Conservation (phyloP, 371 early-diverging fungal genomes). For the Dichotomocladium elegans region DNA sequence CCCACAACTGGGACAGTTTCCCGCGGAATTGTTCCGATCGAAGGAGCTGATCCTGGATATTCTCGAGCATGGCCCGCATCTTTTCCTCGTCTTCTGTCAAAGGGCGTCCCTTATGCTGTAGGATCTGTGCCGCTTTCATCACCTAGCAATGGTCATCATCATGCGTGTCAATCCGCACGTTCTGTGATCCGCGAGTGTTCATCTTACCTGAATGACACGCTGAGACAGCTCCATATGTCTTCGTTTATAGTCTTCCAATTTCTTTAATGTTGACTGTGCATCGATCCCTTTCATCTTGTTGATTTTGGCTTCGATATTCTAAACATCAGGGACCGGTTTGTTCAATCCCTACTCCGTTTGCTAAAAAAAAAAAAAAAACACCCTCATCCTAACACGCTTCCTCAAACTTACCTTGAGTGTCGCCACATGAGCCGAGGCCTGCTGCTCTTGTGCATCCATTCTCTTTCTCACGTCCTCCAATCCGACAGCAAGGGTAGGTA, state of each 20-base stretch:
- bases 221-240: conserved; percentile 75
- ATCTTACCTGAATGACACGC: conserved; percentile 60
- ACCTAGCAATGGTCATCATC: too few relatives aligned
- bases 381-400: not conserved
- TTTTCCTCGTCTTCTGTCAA: conserved; percentile 82
- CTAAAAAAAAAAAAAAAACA: too few relatives aligned
- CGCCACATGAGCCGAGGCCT: conserved; percentile 35
- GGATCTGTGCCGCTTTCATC: conserved; percentile 76
- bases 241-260: conserved; percentile 67
- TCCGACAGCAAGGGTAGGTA: conserved; percentile 85
- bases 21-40: conserved; percentile 80
- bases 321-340: too few relatives aligned
- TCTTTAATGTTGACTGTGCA: conserved; percentile 56
- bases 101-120: conserved; percentile 77
- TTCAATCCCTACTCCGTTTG: not conserved
- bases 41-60: conserved; percentile 65
- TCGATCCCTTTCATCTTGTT: conserved; percentile 61
- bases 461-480: conserved; percentile 85
- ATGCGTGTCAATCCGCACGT: not conserved
- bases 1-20: conserved; percentile 78
- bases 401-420: conserved; percentile 34
- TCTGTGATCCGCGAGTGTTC: not conserved
- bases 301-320: conserved; percentile 62
- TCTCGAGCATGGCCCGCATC: conserved; percentile 68
- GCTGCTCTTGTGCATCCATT: conserved; percentile 68